Evolutionary conservation across 164 flowering plant genomes (phyloP), one percentile per base, ranked within the genome.

Genomic region (Chimonanthus salicifolius): DNA sequence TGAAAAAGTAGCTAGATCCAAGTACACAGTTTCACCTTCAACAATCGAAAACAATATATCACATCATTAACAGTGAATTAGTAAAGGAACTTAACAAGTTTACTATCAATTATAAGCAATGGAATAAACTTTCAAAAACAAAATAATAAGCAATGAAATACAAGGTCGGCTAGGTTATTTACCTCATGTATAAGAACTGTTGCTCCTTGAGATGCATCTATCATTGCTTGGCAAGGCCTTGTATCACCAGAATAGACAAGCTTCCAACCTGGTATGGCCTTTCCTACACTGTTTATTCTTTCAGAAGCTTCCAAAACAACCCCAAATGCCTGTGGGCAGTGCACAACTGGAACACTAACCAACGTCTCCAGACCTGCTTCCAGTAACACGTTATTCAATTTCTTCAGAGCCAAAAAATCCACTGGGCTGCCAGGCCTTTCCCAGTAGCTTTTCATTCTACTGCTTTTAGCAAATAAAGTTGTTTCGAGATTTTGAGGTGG

Each of bases 171-270:
- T 50, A n/a, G 58, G 68, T 49, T 72, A 78, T 81, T 80, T 84
- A 70, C 99, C 97, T 95, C 99, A n/a, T 95, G 99, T 77, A 95
- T 91, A 70, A 95, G 98, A 79, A 91, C 82, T 5, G 99, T 95
- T 8, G 99, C 97, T 45, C 88, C 97, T 21, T 72, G 85, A 72
- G 98, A 85, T n/a, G 97, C 99, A 74, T 87, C 84, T 46, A 85
- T 82, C 62, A 94, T 78, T 68, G 86, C 88, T 3, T 85, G 85
- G 72, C 99, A 92, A 49, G 99, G 99, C 81, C 99, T 85, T 15
- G 98, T 94, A 78, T 96, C 99, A 49, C 99, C 99, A 16, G 99
- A 96, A 76, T 96, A 96, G 5, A 89, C 99, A 74, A 96, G 78
- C 80, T 92, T 96, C 99, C 99, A 96, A 21, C 99, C 99, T 4